These are phyloP conservation scores for Vitis labrusca DNA, from an alignment of 164 flowering plant species.

Conservation along the genomic window DNA sequence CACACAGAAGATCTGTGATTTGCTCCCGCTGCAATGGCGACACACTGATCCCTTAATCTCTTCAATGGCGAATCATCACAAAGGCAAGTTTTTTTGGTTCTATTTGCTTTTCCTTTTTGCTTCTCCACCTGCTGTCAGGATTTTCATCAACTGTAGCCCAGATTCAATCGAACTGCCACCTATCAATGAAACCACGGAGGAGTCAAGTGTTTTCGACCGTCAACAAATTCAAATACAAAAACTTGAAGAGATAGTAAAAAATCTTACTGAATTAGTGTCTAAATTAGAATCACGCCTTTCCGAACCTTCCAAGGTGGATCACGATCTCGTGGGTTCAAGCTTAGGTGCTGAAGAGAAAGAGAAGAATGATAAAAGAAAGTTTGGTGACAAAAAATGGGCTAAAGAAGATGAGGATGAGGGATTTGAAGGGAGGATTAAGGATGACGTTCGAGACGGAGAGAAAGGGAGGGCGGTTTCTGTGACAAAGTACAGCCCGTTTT, in stretches of 20 bases:
- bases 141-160: slow-evolving; percentile 18
- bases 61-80: slow-evolving; percentile 34
- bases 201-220: slow-evolving; percentile 14
- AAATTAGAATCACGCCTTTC: slow-evolving; percentile 50
- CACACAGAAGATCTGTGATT: slow-evolving; percentile 8
- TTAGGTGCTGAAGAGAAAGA: slow-evolving; percentile 6
- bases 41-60: slow-evolving; percentile 11
- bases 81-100: slow-evolving; percentile 46
- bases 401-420: slow-evolving; percentile 11
- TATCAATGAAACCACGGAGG: slow-evolving; percentile 4
- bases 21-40: background rate
- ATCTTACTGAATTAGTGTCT: slow-evolving; percentile 57
- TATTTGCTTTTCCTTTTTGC: slow-evolving; percentile 29
- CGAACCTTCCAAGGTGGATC: slow-evolving; percentile 23
- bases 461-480: slow-evolving; percentile 46
- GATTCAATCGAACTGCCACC: slow-evolving; percentile 2
- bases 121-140: slow-evolving; percentile 7
- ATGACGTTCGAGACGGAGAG: slow-evolving; percentile 18
- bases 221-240: slow-evolving; percentile 51
- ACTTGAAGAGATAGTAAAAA: slow-evolving; percentile 65
- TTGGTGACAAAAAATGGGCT: background rate
- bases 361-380: background rate
- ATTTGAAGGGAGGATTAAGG: slow-evolving; percentile 5
- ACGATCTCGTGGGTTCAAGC: slow-evolving; percentile 5
- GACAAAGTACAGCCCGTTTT: slow-evolving; percentile 74